Conservation (phyloP, 345 rosid species). For the Sisymbrium irio region DNA sequence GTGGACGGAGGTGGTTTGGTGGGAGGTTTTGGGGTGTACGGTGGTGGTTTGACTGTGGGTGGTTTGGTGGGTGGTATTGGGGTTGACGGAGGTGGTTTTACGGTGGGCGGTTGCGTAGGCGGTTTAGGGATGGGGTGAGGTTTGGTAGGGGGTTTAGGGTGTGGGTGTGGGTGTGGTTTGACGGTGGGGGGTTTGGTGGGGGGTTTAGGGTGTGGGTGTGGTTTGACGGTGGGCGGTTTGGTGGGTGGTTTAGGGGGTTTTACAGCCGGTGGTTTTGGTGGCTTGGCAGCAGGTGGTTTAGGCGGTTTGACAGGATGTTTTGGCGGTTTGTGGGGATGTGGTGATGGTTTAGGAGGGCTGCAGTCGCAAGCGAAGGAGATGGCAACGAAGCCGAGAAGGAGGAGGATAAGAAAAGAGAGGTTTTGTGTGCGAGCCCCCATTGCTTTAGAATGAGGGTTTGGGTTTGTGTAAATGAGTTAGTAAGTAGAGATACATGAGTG, state of each 20-base stretch:
- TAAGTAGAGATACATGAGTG: slow-evolving; percentile 6
- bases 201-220: slow-evolving; percentile 23
- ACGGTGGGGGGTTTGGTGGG: slow-evolving; percentile 23
- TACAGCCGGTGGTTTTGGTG: slow-evolving; percentile 27
- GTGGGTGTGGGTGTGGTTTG: slow-evolving; percentile 34
- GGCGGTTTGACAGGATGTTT: slow-evolving; percentile 34
- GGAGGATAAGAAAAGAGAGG: slow-evolving; percentile 21
- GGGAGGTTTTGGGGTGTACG: slow-evolving; percentile 42
- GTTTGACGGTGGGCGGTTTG: slow-evolving; percentile 18
- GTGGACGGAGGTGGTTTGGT: slow-evolving; percentile 30
- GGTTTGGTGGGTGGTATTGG: slow-evolving; percentile 37
- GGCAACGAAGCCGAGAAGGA: slow-evolving; percentile 27
- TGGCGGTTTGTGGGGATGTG: slow-evolving; percentile 25
- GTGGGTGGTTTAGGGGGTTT: slow-evolving; percentile 23
- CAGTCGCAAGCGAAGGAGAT: slow-evolving; percentile 32
- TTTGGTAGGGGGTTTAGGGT: slow-evolving; percentile 32
- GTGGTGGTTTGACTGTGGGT: slow-evolving; percentile 24
- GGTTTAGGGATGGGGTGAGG: background rate
- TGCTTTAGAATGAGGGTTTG: slow-evolving; percentile 3
- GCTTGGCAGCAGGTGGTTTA: slow-evolving; percentile 28
- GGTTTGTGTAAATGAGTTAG: slow-evolving; percentile 19
- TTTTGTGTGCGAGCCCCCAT: slow-evolving; percentile 28
- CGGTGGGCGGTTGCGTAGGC: slow-evolving; percentile 14
- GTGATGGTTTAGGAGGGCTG: slow-evolving; percentile 33
- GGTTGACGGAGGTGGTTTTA: slow-evolving; percentile 31